These are phyloP conservation scores for Exophiala lecanii-corni DNA, from an alignment of 2,329 filamentous ascomycete genomes.

Conservation along the genomic window DNA sequence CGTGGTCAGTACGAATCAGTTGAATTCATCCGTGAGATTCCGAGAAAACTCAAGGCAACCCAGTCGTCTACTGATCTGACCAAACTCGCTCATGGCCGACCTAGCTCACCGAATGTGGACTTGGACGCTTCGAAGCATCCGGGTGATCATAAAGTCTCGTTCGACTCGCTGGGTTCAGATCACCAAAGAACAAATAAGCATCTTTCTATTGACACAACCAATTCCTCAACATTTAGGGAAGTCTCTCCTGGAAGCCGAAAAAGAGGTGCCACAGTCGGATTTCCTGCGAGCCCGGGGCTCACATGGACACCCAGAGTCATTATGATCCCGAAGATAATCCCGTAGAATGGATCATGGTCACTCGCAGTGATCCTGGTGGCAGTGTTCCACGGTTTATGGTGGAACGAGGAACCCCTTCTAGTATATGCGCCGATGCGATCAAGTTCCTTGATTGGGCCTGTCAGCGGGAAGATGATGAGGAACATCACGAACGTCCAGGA, in stretches of 20 bases:
- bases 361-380: constrained; percentile 80
- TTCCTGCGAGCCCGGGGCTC: constrained; percentile 4
- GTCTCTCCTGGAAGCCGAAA: constrained; percentile 16
- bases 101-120: constrained; percentile 29
- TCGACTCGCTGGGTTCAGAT: background rate
- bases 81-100: constrained; percentile 24
- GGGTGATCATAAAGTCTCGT: constrained; percentile 7
- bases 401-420: constrained; percentile 78
- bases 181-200: constrained; percentile 10
- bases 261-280: constrained; percentile 21
- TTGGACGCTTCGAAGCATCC: constrained; percentile 44
- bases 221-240: constrained; percentile 13
- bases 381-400: constrained; percentile 86
- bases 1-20: constrained; percentile 86
- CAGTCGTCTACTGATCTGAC: constrained; percentile 44
- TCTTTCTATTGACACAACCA: constrained; percentile 9
- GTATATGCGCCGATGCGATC: constrained; percentile 71
- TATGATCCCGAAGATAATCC: constrained; percentile 56
- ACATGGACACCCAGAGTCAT: constrained; percentile 8
- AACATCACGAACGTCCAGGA: constrained; percentile 25
- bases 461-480: constrained; percentile 43
- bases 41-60: constrained; percentile 46
- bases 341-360: constrained; percentile 92
- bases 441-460: constrained; percentile 80
- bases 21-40: constrained; percentile 82